These are phyloP conservation scores for Primulina huaijiensis DNA, from an alignment of 257 asterid species.

Conservation along the genomic window DNA sequence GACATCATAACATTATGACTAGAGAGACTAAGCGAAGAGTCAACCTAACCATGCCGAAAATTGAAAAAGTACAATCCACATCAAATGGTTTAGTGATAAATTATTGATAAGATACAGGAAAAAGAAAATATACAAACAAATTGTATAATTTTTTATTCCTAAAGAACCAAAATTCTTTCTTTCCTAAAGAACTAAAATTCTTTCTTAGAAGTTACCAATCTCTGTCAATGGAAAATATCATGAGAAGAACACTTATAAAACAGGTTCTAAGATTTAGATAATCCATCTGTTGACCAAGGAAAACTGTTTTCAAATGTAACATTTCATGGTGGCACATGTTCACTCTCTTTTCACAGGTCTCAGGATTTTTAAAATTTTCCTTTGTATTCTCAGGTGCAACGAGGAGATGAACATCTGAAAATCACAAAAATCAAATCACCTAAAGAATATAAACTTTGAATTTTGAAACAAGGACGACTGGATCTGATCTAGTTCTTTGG, in stretches of 20 bases:
- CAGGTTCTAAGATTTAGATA: slow-evolving; percentile 1
- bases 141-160: neutral
- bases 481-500: neutral
- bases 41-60: neutral
- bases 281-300: slow-evolving; percentile 9
- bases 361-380: neutral
- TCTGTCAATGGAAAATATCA: neutral
- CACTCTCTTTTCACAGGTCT: neutral
- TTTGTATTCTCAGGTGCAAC: neutral
- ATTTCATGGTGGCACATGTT: neutral
- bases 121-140: slow-evolving; percentile 5
- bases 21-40: slow-evolving; percentile 7
- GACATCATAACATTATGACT: slow-evolving; percentile 20
- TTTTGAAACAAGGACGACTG: neutral
- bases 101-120: neutral
- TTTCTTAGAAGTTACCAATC: neutral
- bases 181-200: slow-evolving; percentile 1
- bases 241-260: neutral
- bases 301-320: neutral
- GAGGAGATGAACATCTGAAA: slow-evolving; percentile 1
- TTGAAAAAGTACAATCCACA: neutral
- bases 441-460: neutral
- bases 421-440: neutral
- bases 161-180: slow-evolving; percentile 1
- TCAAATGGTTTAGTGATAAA: neutral